Base-by-base conservation (phyloP, 23 red algal genomes). In the Gracilaria domingensis region DNA sequence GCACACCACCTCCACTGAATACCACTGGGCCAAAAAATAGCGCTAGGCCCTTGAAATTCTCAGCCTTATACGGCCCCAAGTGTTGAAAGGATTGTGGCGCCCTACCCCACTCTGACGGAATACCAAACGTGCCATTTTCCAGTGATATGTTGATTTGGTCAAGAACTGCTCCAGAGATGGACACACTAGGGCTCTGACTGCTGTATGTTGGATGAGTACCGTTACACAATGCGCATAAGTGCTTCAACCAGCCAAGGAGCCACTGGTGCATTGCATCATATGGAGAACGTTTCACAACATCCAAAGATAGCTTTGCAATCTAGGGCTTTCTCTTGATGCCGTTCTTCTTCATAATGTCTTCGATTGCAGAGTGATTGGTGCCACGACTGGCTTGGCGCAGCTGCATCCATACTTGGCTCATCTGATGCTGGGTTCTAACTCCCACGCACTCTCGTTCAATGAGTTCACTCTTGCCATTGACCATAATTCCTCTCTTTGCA, bases 11-110 rank as follows among this genome's bases (percentile, higher is more conserved):
- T 32, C 66, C 39, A 26, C 17, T 40, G 17, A 34, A 73, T 40
- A 73, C 35, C 11, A 73, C 28, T 4, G 66, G 66, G 4, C 66
- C 66, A 73, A 33, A 73, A 73, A 73, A 32, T n/a, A 73, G 39
- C 7, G 66, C 18, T 4, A 73, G 39, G 9, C 7, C 25, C 23
- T 73, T 73, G 66, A 73, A 73, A 45, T 73, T 17, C 39, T 73
- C 66, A 5, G 66, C 66, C 66, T 73, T 73, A 32, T n/a, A 73
- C 14, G 66, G 33, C 25, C 11, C 11, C 1, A 40, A 12, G 28
- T 73, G 33, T 26, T 8, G 11, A 38, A 30, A 73, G 4, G 66
- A 73, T 40, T 73, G 2, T 4, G 66, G 18, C 17, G 35, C 2
- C 14, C 54, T 58, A 3, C 54, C 54, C 54, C 54, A 58, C 54